phyloP scores from a whole-genome alignment of 2,329 filamentous ascomycete species.

The Talaromyces sp. region DNA sequence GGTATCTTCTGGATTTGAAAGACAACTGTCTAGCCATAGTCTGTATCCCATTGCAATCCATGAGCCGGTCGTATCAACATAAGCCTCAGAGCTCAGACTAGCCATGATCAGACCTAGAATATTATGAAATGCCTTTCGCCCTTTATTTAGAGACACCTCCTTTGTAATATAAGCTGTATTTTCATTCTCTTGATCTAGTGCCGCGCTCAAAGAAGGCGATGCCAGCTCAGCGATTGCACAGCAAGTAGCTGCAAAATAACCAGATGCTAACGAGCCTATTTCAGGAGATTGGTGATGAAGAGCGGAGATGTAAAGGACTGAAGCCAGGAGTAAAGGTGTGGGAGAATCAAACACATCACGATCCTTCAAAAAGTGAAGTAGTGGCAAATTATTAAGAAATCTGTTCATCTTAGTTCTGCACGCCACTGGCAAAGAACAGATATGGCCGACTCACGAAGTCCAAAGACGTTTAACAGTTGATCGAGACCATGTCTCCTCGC shows the following conservation, averaged over 20 bases:
- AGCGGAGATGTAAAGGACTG: constrained; percentile 34
- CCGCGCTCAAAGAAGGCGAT: constrained; percentile 10
- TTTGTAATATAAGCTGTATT: neutral
- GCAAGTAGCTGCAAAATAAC: constrained; percentile 29
- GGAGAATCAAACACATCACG: constrained; percentile 28
- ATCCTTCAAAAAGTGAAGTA: constrained; percentile 33
- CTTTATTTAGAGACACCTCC: neutral
- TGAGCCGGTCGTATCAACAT: constrained; percentile 29
- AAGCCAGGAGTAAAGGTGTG: constrained; percentile 30
- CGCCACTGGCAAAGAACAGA: too few species aligned
- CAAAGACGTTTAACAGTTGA: constrained; percentile 28
- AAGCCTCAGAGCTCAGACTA: constrained; percentile 34
- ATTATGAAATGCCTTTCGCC: constrained; percentile 25
- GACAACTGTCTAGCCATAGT: constrained; percentile 31
- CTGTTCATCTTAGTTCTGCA: constrained; percentile 9
- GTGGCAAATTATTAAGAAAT: constrained; percentile 31
- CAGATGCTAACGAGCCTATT: constrained; percentile 20
- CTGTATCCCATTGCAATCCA: constrained; percentile 36
- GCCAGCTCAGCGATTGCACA: constrained; percentile 29
- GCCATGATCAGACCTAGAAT: constrained; percentile 35
- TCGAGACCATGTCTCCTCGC: constrained; percentile 28
- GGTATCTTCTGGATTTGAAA: constrained; percentile 11
- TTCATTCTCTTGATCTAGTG: neutral
- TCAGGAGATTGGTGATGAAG: constrained; percentile 25
- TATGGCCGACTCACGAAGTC: constrained; percentile 25